Evolutionary conservation across 2,329 filamentous ascomycete species (phyloP).

Genomic region (Fusarium bactridioides): DNA sequence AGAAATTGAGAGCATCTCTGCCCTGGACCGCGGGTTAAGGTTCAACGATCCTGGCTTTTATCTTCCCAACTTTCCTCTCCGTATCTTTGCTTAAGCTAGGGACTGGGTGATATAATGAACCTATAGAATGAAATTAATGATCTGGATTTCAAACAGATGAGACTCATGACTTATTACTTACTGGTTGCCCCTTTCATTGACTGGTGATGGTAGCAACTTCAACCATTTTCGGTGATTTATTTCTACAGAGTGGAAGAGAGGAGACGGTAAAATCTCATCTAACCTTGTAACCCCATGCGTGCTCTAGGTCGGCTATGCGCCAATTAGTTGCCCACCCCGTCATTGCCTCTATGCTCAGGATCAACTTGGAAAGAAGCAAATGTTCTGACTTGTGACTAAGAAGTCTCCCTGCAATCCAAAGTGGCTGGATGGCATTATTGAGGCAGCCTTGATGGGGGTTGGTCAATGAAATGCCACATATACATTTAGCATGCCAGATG

Average conservation of each 20-base stretch:
- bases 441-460: constrained; percentile 64
- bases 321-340: constrained; percentile 63
- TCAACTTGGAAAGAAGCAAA: constrained; percentile 50
- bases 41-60: constrained; percentile 63
- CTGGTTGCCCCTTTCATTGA: not conserved
- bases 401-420: constrained; percentile 63
- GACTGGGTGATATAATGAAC: not conserved
- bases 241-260: not conserved
- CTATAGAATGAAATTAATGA: not conserved
- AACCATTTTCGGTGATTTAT: not conserved
- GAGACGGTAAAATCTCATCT: constrained; percentile 7
- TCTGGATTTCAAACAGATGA: not conserved
- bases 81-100: constrained; percentile 56
- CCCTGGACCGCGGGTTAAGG: constrained; percentile 61
- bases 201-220: not conserved
- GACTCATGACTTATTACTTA: not conserved
- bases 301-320: constrained; percentile 61
- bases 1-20: constrained; percentile 65
- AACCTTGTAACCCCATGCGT: constrained; percentile 50
- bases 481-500: constrained; percentile 63
- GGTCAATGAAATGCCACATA: constrained; percentile 64
- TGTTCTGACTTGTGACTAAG: constrained; percentile 60
- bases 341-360: constrained; percentile 58
- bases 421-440: constrained; percentile 65
- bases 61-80: constrained; percentile 53